A percentile compares a stretch with the other conserved stretches of the same genome.
phyloP scores from a whole-genome alignment of 768 basidiomycete species.

The Pholiota conissans region DNA sequence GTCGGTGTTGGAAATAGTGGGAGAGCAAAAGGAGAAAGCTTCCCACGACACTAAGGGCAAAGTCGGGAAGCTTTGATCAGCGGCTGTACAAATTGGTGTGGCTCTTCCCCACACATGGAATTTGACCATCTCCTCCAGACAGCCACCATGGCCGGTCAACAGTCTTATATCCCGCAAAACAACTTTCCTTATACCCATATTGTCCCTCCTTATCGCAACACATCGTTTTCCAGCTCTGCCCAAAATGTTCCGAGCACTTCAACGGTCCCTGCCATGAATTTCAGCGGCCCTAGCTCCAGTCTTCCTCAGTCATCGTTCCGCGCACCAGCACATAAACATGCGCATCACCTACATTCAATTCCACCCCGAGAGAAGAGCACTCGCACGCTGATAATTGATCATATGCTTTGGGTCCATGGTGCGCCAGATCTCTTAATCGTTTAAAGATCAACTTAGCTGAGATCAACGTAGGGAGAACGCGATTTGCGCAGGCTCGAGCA shows the following conservation, averaged over 20 bases:
- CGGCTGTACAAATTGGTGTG: constrained; percentile 22
- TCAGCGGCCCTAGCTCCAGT: constrained; percentile 12
- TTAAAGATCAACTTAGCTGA: neutral
- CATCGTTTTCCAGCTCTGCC: constrained; percentile 4
- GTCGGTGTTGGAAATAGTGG: neutral
- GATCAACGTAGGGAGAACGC: constrained; percentile 50
- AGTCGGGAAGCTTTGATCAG: constrained; percentile 24
- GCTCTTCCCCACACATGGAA: constrained; percentile 18
- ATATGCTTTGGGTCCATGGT: constrained; percentile 84
- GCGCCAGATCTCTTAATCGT: neutral
- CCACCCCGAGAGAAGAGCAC: constrained; percentile 90
- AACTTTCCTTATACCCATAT: constrained; percentile 10
- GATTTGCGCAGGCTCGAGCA: constrained; percentile 81
- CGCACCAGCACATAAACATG: constrained; percentile 84
- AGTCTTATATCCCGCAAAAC: constrained; percentile 16
- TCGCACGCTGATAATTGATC: constrained; percentile 82
- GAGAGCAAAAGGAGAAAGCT: neutral
- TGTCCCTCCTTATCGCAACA: constrained; percentile 13
- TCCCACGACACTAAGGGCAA: constrained; percentile 29
- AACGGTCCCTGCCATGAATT: constrained; percentile 9
- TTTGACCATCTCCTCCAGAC: neutral
- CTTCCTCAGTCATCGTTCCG: constrained; percentile 43
- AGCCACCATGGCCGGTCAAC: constrained; percentile 16
- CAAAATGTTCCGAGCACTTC: constrained; percentile 15
- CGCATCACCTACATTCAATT: constrained; percentile 84